Base-by-base conservation (phyloP, 441 rosid species). In the Dalechampia spathulata region DNA sequence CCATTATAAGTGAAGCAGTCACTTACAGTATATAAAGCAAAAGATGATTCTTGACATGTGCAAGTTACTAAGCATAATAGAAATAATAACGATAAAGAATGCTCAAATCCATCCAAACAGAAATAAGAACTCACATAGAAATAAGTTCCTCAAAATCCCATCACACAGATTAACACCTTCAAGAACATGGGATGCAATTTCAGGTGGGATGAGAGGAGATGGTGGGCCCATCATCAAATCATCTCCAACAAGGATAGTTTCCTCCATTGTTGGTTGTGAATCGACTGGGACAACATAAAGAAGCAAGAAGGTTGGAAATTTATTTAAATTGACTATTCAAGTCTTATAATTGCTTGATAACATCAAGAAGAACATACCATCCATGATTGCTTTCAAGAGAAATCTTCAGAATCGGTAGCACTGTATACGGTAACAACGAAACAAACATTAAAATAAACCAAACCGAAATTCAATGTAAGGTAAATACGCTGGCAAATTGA, bases 141-240 rank as follows among this genome's bases (percentile, higher is more conserved):
- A 93, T 4, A 87, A 81, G 66, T 82, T 93, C 70, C 92, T 80
- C 64, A 89, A 70, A 49, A 85, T 75, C 46, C 92, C 95, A 62
- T 93, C 93, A 20, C 96, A 86, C 57, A 89, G 62, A 25, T 88
- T 80, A 63, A 93, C 83, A 49, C 95, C 96, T 79, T 89, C 80
- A 28, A 93, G 82, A 45, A 93, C 96, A 62, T 93, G 96, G 46
- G 97, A 69, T 39, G 99, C 93, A 45, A 89, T 93, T 75, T 93
- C 99, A 63, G 78, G 81, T 42, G 97, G 96, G 61, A 89, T 78
- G 73, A 87, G 37, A 50, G 97, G 95, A 45, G 97, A 89, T 51
- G 97, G 92, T 32, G 87, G 96, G 22, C 99, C 96, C 85, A 53
- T 78, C 99, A 93, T 93, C 3, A 93, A 74, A 72, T 93, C 97